Evolutionary conservation across 176 grass and related monocot genomes (phyloP).

Genomic region (Musa schizocarpa): DNA sequence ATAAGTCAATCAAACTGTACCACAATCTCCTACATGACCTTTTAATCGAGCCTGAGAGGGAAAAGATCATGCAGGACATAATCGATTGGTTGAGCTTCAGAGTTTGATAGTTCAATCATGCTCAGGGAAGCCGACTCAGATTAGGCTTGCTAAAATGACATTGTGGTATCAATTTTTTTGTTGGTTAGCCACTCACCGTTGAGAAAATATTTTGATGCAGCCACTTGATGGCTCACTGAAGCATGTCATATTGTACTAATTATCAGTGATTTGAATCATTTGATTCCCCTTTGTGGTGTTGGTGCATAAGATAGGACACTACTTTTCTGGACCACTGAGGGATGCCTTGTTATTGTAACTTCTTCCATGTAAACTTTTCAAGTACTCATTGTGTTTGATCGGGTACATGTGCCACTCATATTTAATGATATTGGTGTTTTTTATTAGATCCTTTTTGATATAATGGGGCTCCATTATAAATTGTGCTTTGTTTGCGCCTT

Average conservation of each 20-base stretch:
- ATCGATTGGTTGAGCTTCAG: constrained; percentile 44
- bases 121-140: neutral
- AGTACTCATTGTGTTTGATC: too few relatives aligned
- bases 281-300: neutral
- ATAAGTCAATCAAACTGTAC: constrained; percentile 65
- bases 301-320: neutral
- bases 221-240: neutral
- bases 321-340: neutral
- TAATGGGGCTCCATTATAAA: too few relatives aligned
- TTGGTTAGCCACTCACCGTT: neutral
- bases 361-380: neutral
- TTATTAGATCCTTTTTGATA: too few relatives aligned
- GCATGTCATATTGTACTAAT: neutral
- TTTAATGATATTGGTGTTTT: too few relatives aligned
- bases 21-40: constrained; percentile 55
- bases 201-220: neutral
- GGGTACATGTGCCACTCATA: too few relatives aligned
- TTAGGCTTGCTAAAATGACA: neutral
- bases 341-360: neutral
- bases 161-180: neutral
- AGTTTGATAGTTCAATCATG: constrained; percentile 23
- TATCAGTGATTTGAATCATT: neutral
- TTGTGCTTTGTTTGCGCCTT: too few relatives aligned
- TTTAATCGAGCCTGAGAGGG: constrained; percentile 77
- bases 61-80: constrained; percentile 53